phyloP scores from a whole-genome alignment of 2,329 filamentous ascomycete species.

The Fusarium fujikuroi region DNA sequence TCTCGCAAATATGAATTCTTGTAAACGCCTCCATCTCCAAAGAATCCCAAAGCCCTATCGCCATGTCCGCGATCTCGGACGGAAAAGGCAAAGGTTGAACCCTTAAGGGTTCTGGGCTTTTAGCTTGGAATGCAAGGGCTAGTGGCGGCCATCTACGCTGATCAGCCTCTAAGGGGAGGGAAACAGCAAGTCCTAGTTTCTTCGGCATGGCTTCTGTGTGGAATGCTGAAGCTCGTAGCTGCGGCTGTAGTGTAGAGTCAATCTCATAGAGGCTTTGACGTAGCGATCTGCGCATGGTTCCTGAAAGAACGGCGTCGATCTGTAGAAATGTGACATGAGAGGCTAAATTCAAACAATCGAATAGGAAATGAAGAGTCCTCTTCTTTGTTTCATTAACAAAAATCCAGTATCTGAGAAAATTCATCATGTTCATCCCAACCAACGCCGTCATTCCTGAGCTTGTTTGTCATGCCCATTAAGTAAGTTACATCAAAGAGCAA shows the following conservation, averaged over 20 bases:
- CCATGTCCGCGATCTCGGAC: conserved; percentile 12
- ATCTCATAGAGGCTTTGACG: not conserved
- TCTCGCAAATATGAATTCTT: not conserved
- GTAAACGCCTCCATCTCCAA: conserved; percentile 4
- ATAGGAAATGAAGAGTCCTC: not conserved
- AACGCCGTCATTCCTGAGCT: conserved; percentile 39
- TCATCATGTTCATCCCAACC: conserved; percentile 20
- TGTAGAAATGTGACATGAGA: conserved; percentile 12
- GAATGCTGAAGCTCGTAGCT: conserved; percentile 11
- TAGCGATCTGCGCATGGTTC: conserved; percentile 10
- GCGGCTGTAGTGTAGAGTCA: not conserved
- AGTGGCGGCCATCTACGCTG: conserved; percentile 12
- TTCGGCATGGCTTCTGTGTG: conserved; percentile 4
- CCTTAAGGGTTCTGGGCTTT: conserved; percentile 18
- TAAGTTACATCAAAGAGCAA: conserved; percentile 23
- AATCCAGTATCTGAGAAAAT: conserved; percentile 27
- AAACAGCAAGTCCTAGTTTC: not conserved
- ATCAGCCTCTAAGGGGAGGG: not conserved
- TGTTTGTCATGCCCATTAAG: conserved; percentile 26
- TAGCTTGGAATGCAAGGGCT: conserved; percentile 29
- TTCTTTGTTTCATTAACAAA: conserved; percentile 21
- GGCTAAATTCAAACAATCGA: conserved; percentile 17
- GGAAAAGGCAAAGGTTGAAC: conserved; percentile 17
- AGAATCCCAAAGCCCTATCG: conserved; percentile 14
- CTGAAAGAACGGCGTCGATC: conserved; percentile 8